phyloP scores from a whole-genome alignment of 2,329 filamentous ascomycete species.

The Penicillium sp. region DNA sequence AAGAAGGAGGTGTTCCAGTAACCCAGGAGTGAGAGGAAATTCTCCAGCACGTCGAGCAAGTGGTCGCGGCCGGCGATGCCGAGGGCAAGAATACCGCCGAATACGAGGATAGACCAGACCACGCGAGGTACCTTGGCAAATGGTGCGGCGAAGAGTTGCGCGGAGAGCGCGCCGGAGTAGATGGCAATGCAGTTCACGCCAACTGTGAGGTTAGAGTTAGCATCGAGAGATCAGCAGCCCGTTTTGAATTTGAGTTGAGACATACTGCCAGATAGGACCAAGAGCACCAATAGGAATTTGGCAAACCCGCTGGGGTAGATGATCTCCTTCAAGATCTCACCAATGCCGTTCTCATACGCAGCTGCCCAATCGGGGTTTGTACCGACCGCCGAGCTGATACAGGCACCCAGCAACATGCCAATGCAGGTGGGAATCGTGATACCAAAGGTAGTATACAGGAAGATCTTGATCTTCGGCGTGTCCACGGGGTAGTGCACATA shows the following conservation, averaged over 20 bases:
- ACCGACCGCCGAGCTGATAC: slow-evolving; percentile 26
- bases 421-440: slow-evolving; percentile 35
- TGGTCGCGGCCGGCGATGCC: slow-evolving; percentile 52
- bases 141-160: slow-evolving; percentile 51
- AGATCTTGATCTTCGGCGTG: slow-evolving; percentile 31
- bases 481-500: slow-evolving; percentile 36
- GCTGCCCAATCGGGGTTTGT: slow-evolving; percentile 29
- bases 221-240: background rate
- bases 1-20: slow-evolving; percentile 61
- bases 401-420: slow-evolving; percentile 30
- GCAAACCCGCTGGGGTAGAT: slow-evolving; percentile 34
- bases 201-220: slow-evolving; percentile 10
- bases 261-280: slow-evolving; percentile 43
- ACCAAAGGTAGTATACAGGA: slow-evolving; percentile 32
- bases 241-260: background rate
- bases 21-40: slow-evolving; percentile 58
- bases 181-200: slow-evolving; percentile 55
- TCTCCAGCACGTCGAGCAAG: slow-evolving; percentile 53
- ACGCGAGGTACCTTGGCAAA: slow-evolving; percentile 56
- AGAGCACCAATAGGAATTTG: slow-evolving; percentile 45
- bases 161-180: slow-evolving; percentile 44
- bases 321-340: slow-evolving; percentile 30
- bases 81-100: slow-evolving; percentile 54
- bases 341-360: slow-evolving; percentile 32
- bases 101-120: slow-evolving; percentile 56